Percentiles rank a stretch among this genome's conserved stretches.
Conservation (phyloP, 2,329 filamentous ascomycete genomes). For the Chaetomium sp. region DNA sequence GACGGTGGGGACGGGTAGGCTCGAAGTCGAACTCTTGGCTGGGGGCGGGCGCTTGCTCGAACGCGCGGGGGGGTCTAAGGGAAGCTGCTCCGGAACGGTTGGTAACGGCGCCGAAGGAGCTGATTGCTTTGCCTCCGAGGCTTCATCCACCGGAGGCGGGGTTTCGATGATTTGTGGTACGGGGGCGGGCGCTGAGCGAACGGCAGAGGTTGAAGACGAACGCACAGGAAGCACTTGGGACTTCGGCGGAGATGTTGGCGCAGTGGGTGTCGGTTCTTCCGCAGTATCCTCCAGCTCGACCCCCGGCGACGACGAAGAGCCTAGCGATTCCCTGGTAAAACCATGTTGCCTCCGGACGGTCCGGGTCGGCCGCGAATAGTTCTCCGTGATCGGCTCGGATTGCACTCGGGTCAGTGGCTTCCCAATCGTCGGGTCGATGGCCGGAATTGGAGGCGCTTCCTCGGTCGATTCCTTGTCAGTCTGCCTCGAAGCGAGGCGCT, state of each 20-base stretch:
- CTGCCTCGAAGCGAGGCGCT: conserved; percentile 58
- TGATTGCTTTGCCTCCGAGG: conserved; percentile 26
- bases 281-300: conserved; percentile 12
- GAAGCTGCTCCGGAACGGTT: conserved; percentile 37
- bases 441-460: conserved; percentile 36
- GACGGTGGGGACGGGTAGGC: conserved; percentile 1
- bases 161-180: conserved; percentile 62
- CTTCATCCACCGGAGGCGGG: conserved; percentile 36
- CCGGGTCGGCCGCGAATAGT: conserved; percentile 55
- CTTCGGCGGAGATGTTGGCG: conserved; percentile 24
- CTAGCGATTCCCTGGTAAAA: conserved; percentile 39
- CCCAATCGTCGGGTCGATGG: conserved; percentile 41
- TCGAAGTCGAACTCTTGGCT: conserved; percentile 7
- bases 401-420: conserved; percentile 56
- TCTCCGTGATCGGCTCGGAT: conserved; percentile 61
- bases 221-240: conserved; percentile 31
- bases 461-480: conserved; percentile 53
- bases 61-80: conserved; percentile 28
- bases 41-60: conserved; percentile 27
- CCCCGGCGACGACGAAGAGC: conserved; percentile 8
- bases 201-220: conserved; percentile 30
- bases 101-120: conserved; percentile 42
- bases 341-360: conserved; percentile 43
- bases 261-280: conserved; percentile 11
- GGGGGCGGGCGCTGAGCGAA: conserved; percentile 26